Percentiles rank a stretch among this genome's conserved stretches.
Conservation (phyloP, 805 yeast genomes). For the Naumovozyma baii region DNA sequence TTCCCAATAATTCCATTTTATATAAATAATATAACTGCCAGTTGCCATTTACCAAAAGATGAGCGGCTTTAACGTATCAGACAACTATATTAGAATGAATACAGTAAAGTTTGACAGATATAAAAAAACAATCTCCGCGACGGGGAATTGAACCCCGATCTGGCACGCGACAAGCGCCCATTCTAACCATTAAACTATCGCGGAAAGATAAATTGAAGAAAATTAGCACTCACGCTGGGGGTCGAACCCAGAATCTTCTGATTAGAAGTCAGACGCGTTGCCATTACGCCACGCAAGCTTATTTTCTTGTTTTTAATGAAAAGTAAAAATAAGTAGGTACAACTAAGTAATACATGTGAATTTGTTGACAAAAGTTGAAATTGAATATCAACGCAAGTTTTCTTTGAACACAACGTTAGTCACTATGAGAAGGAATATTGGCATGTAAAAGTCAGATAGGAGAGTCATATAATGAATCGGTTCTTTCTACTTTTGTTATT, state of each 20-base stretch:
- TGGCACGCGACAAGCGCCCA: background rate
- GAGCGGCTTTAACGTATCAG: no score
- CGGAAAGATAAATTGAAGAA: background rate
- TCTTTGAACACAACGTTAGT: no score
- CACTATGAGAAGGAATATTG: no score
- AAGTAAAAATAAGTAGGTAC: background rate
- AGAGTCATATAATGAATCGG: background rate
- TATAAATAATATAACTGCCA: no score
- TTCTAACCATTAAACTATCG: background rate
- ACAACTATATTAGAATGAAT: no score
- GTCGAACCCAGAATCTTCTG: constrained; percentile 42
- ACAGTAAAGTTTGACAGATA: no score
- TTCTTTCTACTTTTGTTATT: background rate
- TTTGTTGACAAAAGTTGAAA: no score
- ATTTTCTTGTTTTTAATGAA: constrained; percentile 1
- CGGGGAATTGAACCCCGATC: background rate
- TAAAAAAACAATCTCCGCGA: background rate
- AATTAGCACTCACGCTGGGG: constrained; percentile 1
- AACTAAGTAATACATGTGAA: no score
- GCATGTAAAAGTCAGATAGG: no score
- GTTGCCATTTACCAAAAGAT: no score
- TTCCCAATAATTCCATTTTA: no score
- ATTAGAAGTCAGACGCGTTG: constrained; percentile 50
- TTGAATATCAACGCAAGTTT: no score
- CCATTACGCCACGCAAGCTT: constrained; percentile 47